Evolutionary conservation across 345 rosid species (phyloP), one percentile per base, ranked within the genome.

Genomic region (Orychophragmus violaceus): DNA sequence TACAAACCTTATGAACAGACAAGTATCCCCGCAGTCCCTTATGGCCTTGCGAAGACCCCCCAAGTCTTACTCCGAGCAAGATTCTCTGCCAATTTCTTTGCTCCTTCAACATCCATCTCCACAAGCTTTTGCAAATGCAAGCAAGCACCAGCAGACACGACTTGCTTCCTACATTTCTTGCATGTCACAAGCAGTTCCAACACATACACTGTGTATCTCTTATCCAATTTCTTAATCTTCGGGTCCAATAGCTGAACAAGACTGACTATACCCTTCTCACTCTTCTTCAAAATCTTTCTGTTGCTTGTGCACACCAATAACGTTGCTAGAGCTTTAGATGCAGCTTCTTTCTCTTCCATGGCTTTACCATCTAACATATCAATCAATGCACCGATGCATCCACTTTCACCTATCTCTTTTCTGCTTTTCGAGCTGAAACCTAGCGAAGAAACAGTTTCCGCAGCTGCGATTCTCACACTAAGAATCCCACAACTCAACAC

Each of bases 331-430:
- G 95, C 95, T 71, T 78, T 86, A 1, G 88, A 85, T 21, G 92
- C 92, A 6, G 95, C 91, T 78, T 88, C 96, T 78, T 82, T 86
- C 77, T 90, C 98, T 60, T 85, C 94, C n/a, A 72, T 77, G 35
- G 89, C 91, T 79, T 93, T 93, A n/a, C 95, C 96, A 64, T 93
- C 97, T 62, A 93, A 60, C 97, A 88, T 85, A 62, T 79, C 81
- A 58, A 85, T 79, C 79, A 93, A 66, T 7, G 82, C 79, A 45
- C 51, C 73, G 14, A 81, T 77, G 68, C 83, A 80, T 19, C 90
- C 96, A 8, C 70, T 70, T 48, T 85, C 96, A 23, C 97, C 95
- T 49, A 90, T 73, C 64, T 88, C 96, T 66, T 79, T 90, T 78
- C 87, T 76, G 8, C 78, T 68, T 74, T 78, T 87, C 4, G 89